Evolutionary conservation across 495 filamentous ascomycete species (phyloP).

Genomic region (Aspergillus asperescens): DNA sequence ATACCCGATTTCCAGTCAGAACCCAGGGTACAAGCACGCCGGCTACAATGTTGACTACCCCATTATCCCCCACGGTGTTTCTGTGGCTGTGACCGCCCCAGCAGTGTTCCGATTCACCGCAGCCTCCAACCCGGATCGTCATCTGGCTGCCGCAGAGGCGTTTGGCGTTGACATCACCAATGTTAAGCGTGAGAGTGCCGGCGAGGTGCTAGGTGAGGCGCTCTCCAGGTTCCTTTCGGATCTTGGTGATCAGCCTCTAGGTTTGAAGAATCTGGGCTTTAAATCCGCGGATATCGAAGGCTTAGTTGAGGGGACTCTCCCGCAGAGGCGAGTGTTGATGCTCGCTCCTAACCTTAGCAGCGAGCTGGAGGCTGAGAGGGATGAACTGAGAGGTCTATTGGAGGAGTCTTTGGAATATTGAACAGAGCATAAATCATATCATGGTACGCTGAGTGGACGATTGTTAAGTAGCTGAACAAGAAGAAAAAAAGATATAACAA

Average conservation of each 20-base stretch:
- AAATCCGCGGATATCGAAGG: conserved; percentile 63
- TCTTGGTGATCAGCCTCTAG: conserved; percentile 84
- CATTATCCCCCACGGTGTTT: conserved; percentile 94
- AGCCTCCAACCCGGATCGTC: conserved; percentile 83
- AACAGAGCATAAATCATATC: too few relatives aligned
- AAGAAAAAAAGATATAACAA: background rate
- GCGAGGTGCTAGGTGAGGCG: conserved; percentile 78
- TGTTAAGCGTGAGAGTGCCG: conserved; percentile 80
- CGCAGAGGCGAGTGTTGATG: conserved; percentile 85
- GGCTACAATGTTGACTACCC: conserved; percentile 71
- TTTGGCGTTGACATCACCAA: conserved; percentile 86
- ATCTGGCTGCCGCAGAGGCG: conserved; percentile 79
- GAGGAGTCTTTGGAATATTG: conserved; percentile 62
- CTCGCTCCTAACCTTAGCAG: conserved; percentile 76
- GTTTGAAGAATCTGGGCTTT: conserved; percentile 81
- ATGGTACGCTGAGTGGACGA: too few relatives aligned
- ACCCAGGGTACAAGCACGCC: conserved; percentile 79
- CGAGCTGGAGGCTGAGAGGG: conserved; percentile 57
- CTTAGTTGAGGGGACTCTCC: conserved; percentile 89
- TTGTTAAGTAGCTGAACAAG: background rate
- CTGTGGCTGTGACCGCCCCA: conserved; percentile 89
- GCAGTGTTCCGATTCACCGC: conserved; percentile 92
- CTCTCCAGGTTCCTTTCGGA: conserved; percentile 70
- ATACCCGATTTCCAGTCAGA: conserved; percentile 91
- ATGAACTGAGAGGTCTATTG: conserved; percentile 58